Conservation (phyloP, 2,329 filamentous ascomycete species). For the Huntiella moniliformis region DNA sequence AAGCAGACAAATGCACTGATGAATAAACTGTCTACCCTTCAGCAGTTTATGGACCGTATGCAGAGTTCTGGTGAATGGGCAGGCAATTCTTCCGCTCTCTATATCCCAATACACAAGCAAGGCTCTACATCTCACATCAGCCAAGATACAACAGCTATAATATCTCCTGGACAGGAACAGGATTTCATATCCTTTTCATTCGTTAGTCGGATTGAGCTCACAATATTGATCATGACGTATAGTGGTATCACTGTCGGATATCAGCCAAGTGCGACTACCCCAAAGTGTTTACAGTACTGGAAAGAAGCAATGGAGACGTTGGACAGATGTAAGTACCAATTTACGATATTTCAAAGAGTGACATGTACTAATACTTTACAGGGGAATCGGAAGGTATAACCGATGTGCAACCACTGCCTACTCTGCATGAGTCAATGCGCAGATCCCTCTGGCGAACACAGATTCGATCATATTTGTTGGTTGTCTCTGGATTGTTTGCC, state of each 20-base stretch:
- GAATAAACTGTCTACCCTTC: conserved; percentile 43
- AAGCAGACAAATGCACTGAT: conserved; percentile 37
- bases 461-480: conserved; percentile 48
- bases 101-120: conserved; percentile 34
- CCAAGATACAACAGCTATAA: conserved; percentile 34
- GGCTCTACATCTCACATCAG: conserved; percentile 27
- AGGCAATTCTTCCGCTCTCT: conserved; percentile 28
- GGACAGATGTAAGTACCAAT: conserved; percentile 25
- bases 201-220: conserved; percentile 40
- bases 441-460: conserved; percentile 45
- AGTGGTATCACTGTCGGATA: conserved; percentile 31
- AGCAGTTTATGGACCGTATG: conserved; percentile 40
- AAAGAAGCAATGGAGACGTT: conserved; percentile 26
- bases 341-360: conserved; percentile 11
- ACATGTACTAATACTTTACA: background rate
- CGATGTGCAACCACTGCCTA: conserved; percentile 11
- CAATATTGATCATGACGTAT: conserved; percentile 34
- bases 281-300: conserved; percentile 23
- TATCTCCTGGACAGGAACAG: conserved; percentile 28
- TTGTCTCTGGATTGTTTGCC: conserved; percentile 51
- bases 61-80: conserved; percentile 27
- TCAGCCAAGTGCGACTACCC: conserved; percentile 19
- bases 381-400: conserved; percentile 13
- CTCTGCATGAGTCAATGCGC: conserved; percentile 34
- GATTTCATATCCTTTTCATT: conserved; percentile 43